Conservation (phyloP, 768 basidiomycete species). For the Crepidotus variabilis region DNA sequence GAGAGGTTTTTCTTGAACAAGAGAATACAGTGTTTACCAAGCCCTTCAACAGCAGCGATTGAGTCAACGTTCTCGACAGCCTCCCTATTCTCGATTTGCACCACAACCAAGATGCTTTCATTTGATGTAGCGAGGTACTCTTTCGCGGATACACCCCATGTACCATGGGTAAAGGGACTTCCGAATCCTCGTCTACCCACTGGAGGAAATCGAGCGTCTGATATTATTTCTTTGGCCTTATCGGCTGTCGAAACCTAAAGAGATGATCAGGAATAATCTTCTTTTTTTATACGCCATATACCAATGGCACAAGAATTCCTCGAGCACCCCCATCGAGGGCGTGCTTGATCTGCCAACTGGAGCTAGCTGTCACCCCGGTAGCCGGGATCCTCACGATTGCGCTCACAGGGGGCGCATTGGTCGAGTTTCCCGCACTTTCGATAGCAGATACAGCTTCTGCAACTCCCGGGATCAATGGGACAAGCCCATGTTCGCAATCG, state of each 20-base stretch:
- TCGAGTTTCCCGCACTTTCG: conserved; percentile 32
- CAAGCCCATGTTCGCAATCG: conserved; percentile 68
- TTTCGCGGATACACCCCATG: conserved; percentile 47
- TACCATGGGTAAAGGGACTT: conserved; percentile 55
- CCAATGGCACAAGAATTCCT: conserved; percentile 68
- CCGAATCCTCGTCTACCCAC: conserved; percentile 62
- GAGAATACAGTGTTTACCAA: conserved; percentile 36
- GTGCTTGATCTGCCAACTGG: conserved; percentile 70
- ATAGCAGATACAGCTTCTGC: conserved; percentile 56
- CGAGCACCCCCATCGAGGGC: conserved; percentile 66
- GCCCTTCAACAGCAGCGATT: conserved; percentile 59
- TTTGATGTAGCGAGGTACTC: conserved; percentile 59
- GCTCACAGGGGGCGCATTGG: conserved; percentile 39
- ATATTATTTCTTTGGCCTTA: conserved; percentile 53
- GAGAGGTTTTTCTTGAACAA: conserved; percentile 5
- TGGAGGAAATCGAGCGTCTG: conserved; percentile 61
- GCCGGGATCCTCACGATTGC: conserved; percentile 61
- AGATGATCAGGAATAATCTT: neutral
- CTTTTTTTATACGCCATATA: conserved; percentile 19
- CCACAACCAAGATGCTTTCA: conserved; percentile 48
- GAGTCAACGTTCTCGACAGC: conserved; percentile 55
- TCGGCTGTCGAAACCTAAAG: conserved; percentile 50
- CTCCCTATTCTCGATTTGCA: conserved; percentile 66
- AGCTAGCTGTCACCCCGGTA: conserved; percentile 51
- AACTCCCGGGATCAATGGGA: conserved; percentile 50